Percentiles rank a stretch among this genome's conserved stretches.
Evolutionary conservation across 2,329 filamentous ascomycete genomes (phyloP).

Genomic region (Exophiala xenobiotica): DNA sequence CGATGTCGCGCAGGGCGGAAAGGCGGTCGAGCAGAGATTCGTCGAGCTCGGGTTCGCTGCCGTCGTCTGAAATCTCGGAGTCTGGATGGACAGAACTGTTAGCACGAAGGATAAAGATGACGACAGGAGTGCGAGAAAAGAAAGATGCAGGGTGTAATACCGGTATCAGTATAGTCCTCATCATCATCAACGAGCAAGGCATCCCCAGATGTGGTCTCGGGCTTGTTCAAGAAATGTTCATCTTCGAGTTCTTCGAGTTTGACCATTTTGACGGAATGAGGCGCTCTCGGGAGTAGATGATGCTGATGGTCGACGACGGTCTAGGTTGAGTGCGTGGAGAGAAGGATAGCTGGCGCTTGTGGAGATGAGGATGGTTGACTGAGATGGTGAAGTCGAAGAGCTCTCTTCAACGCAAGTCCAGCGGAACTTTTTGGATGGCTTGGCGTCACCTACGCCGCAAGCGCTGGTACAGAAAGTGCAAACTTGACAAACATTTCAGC

Average conservation of each 20-base stretch:
- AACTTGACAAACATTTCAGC: background rate
- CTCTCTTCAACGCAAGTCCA: background rate
- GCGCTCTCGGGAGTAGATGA: background rate
- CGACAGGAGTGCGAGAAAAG: constrained; percentile 6
- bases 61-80: constrained; percentile 80
- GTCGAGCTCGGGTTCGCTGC: constrained; percentile 60
- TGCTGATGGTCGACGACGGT: background rate
- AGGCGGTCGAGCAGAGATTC: constrained; percentile 67
- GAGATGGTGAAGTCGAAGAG: background rate
- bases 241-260: constrained; percentile 96
- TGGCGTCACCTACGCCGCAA: too few species aligned
- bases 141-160: constrained; percentile 50
- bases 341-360: background rate
- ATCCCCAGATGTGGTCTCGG: constrained; percentile 61
- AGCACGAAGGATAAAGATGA: background rate
- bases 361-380: background rate
- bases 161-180: constrained; percentile 88
- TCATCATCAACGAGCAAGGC: constrained; percentile 55
- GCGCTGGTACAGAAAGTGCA: too few species aligned
- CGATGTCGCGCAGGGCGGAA: constrained; percentile 71
- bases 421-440: background rate
- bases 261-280: constrained; percentile 63
- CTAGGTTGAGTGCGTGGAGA: background rate
- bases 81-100: constrained; percentile 51
- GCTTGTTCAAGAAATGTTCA: constrained; percentile 81